Base-by-base conservation (phyloP, 495 filamentous ascomycete species). In the Penicillium bovifimosum region DNA sequence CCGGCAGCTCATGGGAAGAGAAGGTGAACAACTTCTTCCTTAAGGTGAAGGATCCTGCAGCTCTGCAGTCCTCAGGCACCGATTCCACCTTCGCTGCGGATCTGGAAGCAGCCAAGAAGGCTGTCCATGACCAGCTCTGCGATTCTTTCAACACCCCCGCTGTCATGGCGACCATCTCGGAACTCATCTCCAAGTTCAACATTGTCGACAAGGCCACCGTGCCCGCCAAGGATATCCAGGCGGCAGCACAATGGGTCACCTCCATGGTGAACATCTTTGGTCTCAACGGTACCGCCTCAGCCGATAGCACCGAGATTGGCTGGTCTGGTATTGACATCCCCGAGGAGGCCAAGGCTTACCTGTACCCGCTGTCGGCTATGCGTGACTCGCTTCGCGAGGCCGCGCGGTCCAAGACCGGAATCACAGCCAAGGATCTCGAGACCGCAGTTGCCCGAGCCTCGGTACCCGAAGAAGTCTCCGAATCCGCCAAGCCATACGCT, bases 21-120 rank as follows among this genome's bases (percentile, higher is more conserved):
- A 85, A 84, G 13, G 64, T 96, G 8, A 86, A 87, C 61, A 96
- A 96, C 69, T 96, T 96, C 73, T 96, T 98, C 75, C 79, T 86
- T 39, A 95, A 92, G 53, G 78, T 76, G 40, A 76, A 72, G 42
- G 77, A 77, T 39, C 62, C 64, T 17, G 51, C 63, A 1, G 58
- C 67, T 7, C 53, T 81, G 26, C 60, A 79, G 73, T 64, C 60
- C 6, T 50, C 63, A 9, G 61, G 60, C 9, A 63, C 66, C 31
- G 63, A 75, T 31, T 47, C 53, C 6, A 60, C 61, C 3, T 58
- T 80, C 9, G 56, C 47, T 16, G 61, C 67, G 9, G 71, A 71
- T 29, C 72, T 96, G 7, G 77, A 84, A 35, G 71, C 80, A 31
- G 78, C 86, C 6, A 83, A 93, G 68, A 64, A 68, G 9, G 78